Evolutionary conservation across 148 eudicot genomes (phyloP).

Genomic region (Arbutus unedo): DNA sequence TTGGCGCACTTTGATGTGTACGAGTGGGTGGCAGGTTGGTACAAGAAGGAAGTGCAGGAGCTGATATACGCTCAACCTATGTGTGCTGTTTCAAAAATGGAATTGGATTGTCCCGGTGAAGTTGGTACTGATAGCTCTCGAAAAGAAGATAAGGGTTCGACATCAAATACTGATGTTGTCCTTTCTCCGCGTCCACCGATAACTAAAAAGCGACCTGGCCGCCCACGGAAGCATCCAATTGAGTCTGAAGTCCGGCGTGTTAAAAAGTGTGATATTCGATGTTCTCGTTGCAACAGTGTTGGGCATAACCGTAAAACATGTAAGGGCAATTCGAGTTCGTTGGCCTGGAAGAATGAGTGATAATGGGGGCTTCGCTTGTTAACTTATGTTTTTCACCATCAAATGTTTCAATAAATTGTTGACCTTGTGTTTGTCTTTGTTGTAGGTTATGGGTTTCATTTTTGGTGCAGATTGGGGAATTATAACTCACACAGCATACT

Average conservation of each 20-base stretch:
- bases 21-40: constrained; percentile 9
- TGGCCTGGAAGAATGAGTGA: background rate
- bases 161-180: background rate
- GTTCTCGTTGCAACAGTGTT: constrained; percentile 11
- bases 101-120: background rate
- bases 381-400: background rate
- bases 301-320: constrained; percentile 13
- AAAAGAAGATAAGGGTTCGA: background rate
- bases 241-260: background rate
- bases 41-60: constrained; percentile 9
- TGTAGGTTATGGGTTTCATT: background rate
- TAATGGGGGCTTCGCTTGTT: background rate
- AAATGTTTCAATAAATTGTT: background rate
- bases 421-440: background rate
- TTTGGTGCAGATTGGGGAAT: background rate
- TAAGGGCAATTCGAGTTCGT: background rate
- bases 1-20: constrained; percentile 6
- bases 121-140: background rate
- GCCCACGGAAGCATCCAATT: constrained; percentile 5
- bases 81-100: constrained; percentile 4
- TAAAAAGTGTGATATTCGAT: background rate
- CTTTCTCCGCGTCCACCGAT: background rate
- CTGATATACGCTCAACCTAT: background rate
- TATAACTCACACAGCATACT: background rate
- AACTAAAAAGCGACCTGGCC: constrained; percentile 1